Conservation (phyloP, 495 filamentous ascomycete species). For the Clavariopsis aquatica region DNA sequence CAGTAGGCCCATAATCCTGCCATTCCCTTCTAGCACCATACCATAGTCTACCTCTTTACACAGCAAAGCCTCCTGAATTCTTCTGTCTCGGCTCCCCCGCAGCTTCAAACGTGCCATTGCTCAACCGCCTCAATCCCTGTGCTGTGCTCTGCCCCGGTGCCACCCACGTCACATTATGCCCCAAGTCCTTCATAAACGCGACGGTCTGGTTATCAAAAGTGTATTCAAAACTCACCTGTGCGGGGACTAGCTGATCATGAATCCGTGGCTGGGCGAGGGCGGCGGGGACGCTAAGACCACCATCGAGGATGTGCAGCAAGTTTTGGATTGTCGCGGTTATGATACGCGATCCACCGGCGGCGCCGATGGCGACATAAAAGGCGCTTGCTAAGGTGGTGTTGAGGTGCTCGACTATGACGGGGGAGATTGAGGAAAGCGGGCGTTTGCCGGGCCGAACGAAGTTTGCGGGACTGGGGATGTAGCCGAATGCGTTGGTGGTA, state of each 20-base stretch:
- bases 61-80: slow-evolving; percentile 68
- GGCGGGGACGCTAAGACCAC: slow-evolving; percentile 55
- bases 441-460: slow-evolving; percentile 80
- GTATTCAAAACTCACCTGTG: slow-evolving; percentile 68
- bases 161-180: slow-evolving; percentile 76
- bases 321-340: slow-evolving; percentile 79
- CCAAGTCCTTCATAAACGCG: slow-evolving; percentile 60
- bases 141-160: slow-evolving; percentile 64
- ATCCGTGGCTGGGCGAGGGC: slow-evolving; percentile 68
- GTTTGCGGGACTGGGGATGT: slow-evolving; percentile 74
- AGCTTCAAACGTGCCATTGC: slow-evolving; percentile 76
- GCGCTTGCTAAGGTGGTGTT: slow-evolving; percentile 62
- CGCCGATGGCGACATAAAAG: slow-evolving; percentile 70
- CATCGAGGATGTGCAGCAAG: slow-evolving; percentile 71
- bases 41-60: slow-evolving; percentile 52
- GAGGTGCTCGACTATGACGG: slow-evolving; percentile 70
- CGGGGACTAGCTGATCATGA: slow-evolving; percentile 83
- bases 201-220: slow-evolving; percentile 66
- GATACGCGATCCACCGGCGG: slow-evolving; percentile 85
- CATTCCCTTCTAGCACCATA: not conserved
- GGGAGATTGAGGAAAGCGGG: slow-evolving; percentile 76
- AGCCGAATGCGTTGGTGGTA: slow-evolving; percentile 76
- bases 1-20: not conserved
- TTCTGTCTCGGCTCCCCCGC: slow-evolving; percentile 76
- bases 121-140: slow-evolving; percentile 66